Evolutionary conservation across 1,139 yeast genomes (phyloP).

Genomic region (Taphrina populina): DNA sequence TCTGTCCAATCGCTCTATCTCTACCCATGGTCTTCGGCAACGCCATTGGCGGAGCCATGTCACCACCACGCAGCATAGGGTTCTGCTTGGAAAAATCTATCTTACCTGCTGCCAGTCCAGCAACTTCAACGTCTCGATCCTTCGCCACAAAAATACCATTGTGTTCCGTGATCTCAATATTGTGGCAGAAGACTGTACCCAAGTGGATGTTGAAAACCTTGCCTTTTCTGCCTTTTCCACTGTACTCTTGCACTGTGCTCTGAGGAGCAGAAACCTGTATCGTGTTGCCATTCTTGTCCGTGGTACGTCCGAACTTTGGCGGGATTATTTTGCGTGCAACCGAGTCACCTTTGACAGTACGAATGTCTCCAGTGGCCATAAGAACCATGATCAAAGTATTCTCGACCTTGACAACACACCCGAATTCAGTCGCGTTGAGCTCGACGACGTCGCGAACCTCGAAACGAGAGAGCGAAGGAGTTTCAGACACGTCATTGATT

Average conservation of each 20-base stretch:
- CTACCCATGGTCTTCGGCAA: slow-evolving; percentile 62
- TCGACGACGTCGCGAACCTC: slow-evolving; percentile 89
- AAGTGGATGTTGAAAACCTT: slow-evolving; percentile 81
- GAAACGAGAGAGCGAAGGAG: slow-evolving; percentile 66
- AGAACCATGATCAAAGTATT: slow-evolving; percentile 80
- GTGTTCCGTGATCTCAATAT: slow-evolving; percentile 73
- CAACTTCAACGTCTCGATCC: slow-evolving; percentile 37
- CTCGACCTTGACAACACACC: slow-evolving; percentile 86
- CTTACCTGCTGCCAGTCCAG: slow-evolving; percentile 43
- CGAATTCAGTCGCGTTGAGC: slow-evolving; percentile 80
- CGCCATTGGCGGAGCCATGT: slow-evolving; percentile 54
- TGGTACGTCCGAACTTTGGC: slow-evolving; percentile 68
- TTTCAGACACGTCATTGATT: slow-evolving; percentile 53
- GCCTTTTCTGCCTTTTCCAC: slow-evolving; percentile 84
- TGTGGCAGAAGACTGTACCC: slow-evolving; percentile 71
- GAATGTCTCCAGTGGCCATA: slow-evolving; percentile 75
- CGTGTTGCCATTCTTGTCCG: slow-evolving; percentile 82
- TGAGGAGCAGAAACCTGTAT: slow-evolving; percentile 72
- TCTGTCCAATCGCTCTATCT: slow-evolving; percentile 75
- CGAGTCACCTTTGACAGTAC: slow-evolving; percentile 71
- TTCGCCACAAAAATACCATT: slow-evolving; percentile 53
- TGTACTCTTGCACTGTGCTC: slow-evolving; percentile 69
- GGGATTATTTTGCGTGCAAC: slow-evolving; percentile 71
- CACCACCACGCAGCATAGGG: slow-evolving; percentile 32
- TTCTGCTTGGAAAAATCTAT: slow-evolving; percentile 30